Evolutionary conservation across 192 early-diverging fungal species (phyloP).

Genomic region (Podila clonocystis): DNA sequence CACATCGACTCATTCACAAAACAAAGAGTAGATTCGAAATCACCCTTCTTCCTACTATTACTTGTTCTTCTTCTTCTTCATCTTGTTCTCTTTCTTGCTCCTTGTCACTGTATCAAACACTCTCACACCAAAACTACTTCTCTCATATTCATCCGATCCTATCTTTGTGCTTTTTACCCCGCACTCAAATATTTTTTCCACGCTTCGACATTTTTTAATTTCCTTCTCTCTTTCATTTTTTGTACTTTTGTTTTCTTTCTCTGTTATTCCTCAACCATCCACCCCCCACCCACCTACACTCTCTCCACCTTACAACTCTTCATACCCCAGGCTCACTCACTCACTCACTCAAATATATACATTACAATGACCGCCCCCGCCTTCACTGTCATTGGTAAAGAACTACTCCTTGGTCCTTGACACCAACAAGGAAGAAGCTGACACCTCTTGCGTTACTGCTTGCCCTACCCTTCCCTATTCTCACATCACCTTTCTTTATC

Average conservation of each 20-base stretch:
- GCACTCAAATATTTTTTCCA: background rate
- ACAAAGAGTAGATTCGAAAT: no score
- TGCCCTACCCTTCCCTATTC: background rate
- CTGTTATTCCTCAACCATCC: background rate
- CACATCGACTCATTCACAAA: no score
- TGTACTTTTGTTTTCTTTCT: constrained; percentile 4
- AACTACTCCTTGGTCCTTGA: background rate
- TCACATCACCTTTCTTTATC: background rate
- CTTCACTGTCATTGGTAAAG: constrained; percentile 43
- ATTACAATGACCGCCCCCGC: constrained; percentile 15
- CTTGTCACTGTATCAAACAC: background rate
- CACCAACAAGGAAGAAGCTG: background rate
- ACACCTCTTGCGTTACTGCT: background rate
- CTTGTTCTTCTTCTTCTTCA: background rate
- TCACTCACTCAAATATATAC: background rate
- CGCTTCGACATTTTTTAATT: background rate
- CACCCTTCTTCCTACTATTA: no score
- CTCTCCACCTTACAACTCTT: background rate
- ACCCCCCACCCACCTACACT: background rate
- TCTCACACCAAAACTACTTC: background rate
- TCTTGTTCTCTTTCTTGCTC: constrained; percentile 2
- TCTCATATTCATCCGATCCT: background rate
- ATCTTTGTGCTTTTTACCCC: background rate
- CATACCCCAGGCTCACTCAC: background rate
- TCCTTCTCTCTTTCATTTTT: background rate